phyloP scores from a whole-genome alignment of 2,329 filamentous ascomycete species.

The Diplodia seriata region DNA sequence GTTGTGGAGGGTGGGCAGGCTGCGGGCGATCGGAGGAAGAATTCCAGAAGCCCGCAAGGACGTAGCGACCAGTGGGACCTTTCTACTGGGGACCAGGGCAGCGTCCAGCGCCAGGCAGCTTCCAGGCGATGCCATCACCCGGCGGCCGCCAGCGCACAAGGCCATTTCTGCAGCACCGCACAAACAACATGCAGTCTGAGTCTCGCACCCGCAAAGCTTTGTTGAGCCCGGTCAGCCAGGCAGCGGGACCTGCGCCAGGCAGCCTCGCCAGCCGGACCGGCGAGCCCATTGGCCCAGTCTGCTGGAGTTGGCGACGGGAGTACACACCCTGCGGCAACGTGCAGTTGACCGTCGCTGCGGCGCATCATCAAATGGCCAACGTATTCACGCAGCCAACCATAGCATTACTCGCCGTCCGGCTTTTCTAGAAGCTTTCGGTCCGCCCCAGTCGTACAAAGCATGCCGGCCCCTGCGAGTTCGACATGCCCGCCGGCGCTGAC shows the following conservation, averaged over 20 bases:
- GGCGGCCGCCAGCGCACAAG: conserved; percentile 42
- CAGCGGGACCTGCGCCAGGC: conserved; percentile 21
- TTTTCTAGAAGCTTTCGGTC: conserved; percentile 20
- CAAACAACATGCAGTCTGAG: conserved; percentile 37
- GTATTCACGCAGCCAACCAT: background rate
- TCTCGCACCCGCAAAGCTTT: conserved; percentile 11
- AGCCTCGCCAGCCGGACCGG: conserved; percentile 5
- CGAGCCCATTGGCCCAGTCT: conserved; percentile 23
- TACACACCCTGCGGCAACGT: conserved; percentile 10
- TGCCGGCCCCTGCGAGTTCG: background rate
- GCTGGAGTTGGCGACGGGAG: background rate
- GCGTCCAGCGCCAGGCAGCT: conserved; percentile 18
- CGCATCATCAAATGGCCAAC: conserved; percentile 6
- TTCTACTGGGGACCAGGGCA: conserved; percentile 34
- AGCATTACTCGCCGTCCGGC: background rate
- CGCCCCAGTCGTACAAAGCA: background rate
- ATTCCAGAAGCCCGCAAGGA: conserved; percentile 34
- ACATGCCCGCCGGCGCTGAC: background rate
- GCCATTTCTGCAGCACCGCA: conserved; percentile 41
- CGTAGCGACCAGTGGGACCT: conserved; percentile 41
- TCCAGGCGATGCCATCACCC: conserved; percentile 17
- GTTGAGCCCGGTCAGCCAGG: conserved; percentile 3
- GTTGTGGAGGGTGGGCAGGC: conserved; percentile 34
- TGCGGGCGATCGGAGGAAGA: conserved; percentile 33
- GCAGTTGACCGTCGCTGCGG: conserved; percentile 8